Percentiles rank a stretch among this genome's conserved stretches.
These are phyloP conservation scores for Colletotrichum lentis DNA, from an alignment of 2,329 filamentous ascomycete genomes.

Conservation along the genomic window DNA sequence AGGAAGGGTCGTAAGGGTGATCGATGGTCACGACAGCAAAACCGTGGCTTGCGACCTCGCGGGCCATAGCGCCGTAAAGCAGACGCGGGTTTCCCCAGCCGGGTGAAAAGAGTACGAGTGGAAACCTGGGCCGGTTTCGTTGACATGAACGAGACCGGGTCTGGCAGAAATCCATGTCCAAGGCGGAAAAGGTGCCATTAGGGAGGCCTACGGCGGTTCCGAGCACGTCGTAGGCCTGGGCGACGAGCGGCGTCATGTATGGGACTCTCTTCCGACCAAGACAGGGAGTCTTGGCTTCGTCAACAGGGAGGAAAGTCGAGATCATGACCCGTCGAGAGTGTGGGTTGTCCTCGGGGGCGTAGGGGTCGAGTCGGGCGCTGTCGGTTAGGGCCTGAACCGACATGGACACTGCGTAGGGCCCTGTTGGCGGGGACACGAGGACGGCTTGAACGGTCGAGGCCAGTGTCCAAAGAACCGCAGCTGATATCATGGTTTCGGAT, in stretches of 20 bases:
- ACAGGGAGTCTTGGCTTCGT: slow-evolving; percentile 40
- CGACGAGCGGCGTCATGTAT: slow-evolving; percentile 49
- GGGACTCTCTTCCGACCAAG: slow-evolving; percentile 33
- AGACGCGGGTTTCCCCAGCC: slow-evolving; percentile 54
- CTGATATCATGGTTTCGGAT: slow-evolving; percentile 38
- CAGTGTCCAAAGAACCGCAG: slow-evolving; percentile 36
- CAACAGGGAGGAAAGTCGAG: slow-evolving; percentile 47
- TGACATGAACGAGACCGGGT: slow-evolving; percentile 16
- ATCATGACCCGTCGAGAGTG: slow-evolving; percentile 43
- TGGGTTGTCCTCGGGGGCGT: slow-evolving; percentile 39
- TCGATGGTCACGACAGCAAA: slow-evolving; percentile 58
- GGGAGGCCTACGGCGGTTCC: slow-evolving; percentile 44
- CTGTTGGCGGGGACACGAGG: slow-evolving; percentile 43
- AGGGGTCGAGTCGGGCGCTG: slow-evolving; percentile 45
- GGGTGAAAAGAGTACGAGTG: slow-evolving; percentile 54
- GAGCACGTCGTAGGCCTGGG: slow-evolving; percentile 43
- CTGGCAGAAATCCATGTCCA: slow-evolving; percentile 44
- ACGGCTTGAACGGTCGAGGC: slow-evolving; percentile 40
- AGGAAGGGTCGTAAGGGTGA: slow-evolving; percentile 55
- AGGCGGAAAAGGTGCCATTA: slow-evolving; percentile 43
- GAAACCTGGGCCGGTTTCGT: slow-evolving; percentile 24
- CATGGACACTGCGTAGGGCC: slow-evolving; percentile 45
- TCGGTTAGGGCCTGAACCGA: slow-evolving; percentile 45
- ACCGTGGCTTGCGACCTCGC: slow-evolving; percentile 56
- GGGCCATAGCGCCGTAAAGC: slow-evolving; percentile 54